These are phyloP conservation scores for Colletotrichum tamarilloi DNA, from an alignment of 2,329 filamentous ascomycete species.

Conservation along the genomic window DNA sequence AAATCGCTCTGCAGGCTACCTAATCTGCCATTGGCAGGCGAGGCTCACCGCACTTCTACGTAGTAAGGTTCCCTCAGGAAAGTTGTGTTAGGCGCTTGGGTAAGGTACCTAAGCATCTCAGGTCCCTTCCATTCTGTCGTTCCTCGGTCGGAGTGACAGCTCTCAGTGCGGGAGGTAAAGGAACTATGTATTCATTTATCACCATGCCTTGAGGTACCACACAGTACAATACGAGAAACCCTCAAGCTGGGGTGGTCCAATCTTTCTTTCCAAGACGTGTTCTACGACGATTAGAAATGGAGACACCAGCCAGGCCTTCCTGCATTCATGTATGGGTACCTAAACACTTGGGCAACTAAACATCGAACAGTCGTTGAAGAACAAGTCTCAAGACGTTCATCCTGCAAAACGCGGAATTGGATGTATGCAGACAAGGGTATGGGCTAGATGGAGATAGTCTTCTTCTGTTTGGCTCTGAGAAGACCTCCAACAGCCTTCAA, in stretches of 20 bases:
- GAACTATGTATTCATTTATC: too few relatives aligned
- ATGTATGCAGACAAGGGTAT: not conserved
- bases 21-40: conserved; percentile 17
- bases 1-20: not conserved
- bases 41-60: conserved; percentile 23
- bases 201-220: too few relatives aligned
- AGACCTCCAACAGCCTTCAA: not conserved
- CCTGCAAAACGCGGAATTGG: not conserved
- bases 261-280: not conserved
- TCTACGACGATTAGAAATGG: not conserved
- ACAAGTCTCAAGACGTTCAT: not conserved
- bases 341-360: not conserved
- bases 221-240: not conserved
- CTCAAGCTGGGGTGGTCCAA: not conserved
- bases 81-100: not conserved
- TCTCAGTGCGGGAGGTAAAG: not conserved
- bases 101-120: not conserved
- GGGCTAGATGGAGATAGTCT: not conserved
- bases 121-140: not conserved
- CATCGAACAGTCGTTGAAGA: not conserved
- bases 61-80: not conserved
- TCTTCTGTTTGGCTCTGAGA: not conserved
- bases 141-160: conserved; percentile 5
- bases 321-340: conserved; percentile 2
- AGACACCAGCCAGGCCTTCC: not conserved